phyloP scores from a whole-genome alignment of 1,284 basidiomycete genomes.

The Tilletia setariae region DNA sequence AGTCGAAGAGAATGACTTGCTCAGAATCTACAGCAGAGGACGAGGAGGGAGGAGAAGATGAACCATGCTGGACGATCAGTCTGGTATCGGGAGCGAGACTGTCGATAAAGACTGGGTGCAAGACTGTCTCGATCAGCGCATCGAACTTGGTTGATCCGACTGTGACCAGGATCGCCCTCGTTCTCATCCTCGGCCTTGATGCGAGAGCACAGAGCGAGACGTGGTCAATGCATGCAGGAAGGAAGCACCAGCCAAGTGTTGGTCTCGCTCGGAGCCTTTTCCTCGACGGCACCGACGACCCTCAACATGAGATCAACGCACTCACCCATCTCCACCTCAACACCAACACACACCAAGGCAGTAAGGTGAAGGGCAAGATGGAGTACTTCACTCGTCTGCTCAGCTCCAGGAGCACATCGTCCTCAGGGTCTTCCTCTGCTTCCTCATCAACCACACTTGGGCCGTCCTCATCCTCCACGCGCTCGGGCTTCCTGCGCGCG shows the following conservation, averaged over 20 bases:
- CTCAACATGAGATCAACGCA: neutral
- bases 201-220: neutral
- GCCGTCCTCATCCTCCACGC: neutral
- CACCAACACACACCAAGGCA: neutral
- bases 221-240: neutral
- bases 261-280: conserved; percentile 8
- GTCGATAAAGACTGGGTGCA: conserved; percentile 26
- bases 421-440: neutral
- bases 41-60: conserved; percentile 29
- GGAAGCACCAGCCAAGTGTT: neutral
- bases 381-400: conserved; percentile 10
- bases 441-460: neutral
- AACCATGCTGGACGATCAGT: conserved; percentile 28
- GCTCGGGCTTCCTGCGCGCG: conserved; percentile 3
- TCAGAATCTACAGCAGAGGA: conserved; percentile 21
- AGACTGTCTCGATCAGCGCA: conserved; percentile 32
- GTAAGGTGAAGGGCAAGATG: neutral
- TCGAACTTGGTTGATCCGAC: conserved; percentile 46
- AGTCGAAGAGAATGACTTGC: conserved; percentile 25
- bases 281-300: neutral
- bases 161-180: conserved; percentile 31
- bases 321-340: too few species aligned
- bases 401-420: neutral
- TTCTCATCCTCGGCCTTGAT: neutral
- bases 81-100: too few species aligned